Evolutionary conservation across 73 alveolate species (phyloP).

Genomic region (Tetrahymena elliotti): DNA sequence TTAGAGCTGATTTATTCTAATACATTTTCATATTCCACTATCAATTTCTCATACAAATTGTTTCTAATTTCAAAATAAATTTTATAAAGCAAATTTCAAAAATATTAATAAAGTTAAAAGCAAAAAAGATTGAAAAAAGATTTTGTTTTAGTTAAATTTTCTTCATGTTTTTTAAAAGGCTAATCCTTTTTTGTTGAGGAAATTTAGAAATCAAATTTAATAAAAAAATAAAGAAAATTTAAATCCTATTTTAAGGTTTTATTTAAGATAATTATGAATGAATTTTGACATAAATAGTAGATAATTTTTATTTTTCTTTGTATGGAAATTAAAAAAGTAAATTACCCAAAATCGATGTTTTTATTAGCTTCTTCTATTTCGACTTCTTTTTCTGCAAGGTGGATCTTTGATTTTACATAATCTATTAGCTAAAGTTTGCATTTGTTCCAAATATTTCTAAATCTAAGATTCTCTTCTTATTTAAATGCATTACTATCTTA

Average conservation of each 20-base stretch:
- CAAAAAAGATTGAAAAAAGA: neutral
- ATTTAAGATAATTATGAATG: too few species aligned
- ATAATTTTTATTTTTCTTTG: too few species aligned
- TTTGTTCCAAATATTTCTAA: neutral
- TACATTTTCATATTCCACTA: neutral
- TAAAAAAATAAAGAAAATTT: too few species aligned
- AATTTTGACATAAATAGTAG: too few species aligned
- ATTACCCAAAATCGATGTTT: neutral
- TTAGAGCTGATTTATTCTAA: neutral
- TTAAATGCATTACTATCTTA: neutral
- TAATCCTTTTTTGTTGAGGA: too few species aligned
- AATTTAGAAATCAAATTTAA: too few species aligned
- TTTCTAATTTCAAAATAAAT: neutral
- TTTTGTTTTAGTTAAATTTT: too few species aligned
- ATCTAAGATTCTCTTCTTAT: neutral
- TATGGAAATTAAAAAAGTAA: neutral
- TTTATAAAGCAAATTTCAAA: neutral
- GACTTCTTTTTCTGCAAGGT: neutral
- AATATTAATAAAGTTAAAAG: too few species aligned
- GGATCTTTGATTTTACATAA: neutral
- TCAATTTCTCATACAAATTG: neutral
- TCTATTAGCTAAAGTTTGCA: neutral
- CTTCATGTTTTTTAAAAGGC: too few species aligned
- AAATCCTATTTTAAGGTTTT: too few species aligned
- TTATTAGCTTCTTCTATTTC: neutral